A percentile compares a stretch with the other conserved stretches of the same genome.
Conservation (phyloP, 345 rosid genomes). For the Psidium guajava region DNA sequence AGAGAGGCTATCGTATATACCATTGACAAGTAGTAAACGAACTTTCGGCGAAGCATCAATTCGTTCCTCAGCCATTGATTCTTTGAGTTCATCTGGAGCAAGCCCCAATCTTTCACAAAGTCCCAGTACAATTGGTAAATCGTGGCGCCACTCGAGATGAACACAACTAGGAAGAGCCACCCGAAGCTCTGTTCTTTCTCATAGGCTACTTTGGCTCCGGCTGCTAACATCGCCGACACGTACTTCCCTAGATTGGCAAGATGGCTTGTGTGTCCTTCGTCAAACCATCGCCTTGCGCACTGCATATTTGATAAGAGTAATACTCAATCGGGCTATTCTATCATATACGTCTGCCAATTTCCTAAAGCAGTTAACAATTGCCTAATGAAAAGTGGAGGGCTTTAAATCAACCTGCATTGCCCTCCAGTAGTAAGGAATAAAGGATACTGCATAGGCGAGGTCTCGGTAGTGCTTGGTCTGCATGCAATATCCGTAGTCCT, state of each 20-base stretch:
- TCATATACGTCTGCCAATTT: neutral
- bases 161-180: slow-evolving; percentile 63
- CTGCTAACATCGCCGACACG: slow-evolving; percentile 95
- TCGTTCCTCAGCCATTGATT: slow-evolving; percentile 99
- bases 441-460: slow-evolving; percentile 87
- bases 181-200: slow-evolving; percentile 57
- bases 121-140: slow-evolving; percentile 96
- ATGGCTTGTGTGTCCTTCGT: slow-evolving; percentile 68
- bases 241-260: slow-evolving; percentile 86
- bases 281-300: slow-evolving; percentile 97
- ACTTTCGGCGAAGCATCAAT: slow-evolving; percentile 77
- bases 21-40: slow-evolving; percentile 90
- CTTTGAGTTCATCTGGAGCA: slow-evolving; percentile 71
- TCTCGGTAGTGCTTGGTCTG: slow-evolving; percentile 61
- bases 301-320: slow-evolving; percentile 11
- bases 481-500: slow-evolving; percentile 82
- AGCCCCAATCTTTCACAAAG: slow-evolving; percentile 97
- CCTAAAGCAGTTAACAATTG: too few species aligned
- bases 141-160: slow-evolving; percentile 78
- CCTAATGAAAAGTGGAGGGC: too few species aligned
- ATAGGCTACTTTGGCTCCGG: slow-evolving; percentile 85
- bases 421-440: slow-evolving; percentile 97
- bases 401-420: slow-evolving; percentile 74
- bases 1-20: slow-evolving; percentile 19
- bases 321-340: neutral